Evolutionary conservation across 192 early-diverging fungal genomes (phyloP), one percentile per base, ranked within the genome.

Genomic region (Phycomyces blakesleeanus): DNA sequence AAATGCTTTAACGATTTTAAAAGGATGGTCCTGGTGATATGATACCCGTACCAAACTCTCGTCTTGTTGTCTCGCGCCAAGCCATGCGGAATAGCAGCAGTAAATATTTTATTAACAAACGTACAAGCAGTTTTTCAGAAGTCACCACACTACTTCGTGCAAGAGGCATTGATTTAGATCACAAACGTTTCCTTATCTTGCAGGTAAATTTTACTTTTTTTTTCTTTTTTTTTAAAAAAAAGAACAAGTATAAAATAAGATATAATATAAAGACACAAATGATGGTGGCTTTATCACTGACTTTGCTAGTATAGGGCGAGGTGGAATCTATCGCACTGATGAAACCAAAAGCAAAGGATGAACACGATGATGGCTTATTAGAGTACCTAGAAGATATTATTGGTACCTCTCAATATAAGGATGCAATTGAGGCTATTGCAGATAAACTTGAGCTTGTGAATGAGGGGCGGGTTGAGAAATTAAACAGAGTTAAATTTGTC

Each of bases 351-450:
- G 96, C 89, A 15, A 85, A 85, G 61, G 92, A 73, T 37, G 96
- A 94, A 25, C 79, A 91, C 69, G 97, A 99, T 56, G 97, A 98
- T 59, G 97, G 96, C 1, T 74, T 99, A 42, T 82, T 99, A 6
- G 97, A 99, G 72, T 99, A 96, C 72, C 78, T 99, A 27, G 97
- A 99, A 73, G 97, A 99, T 72, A 98, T 99, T 51, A 97, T 99
- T 34, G 97, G 97, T 15, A 98, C 96, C 0, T 85, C 89, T 0
- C 74, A 75, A 53, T 97, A 94, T 70, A 96, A 97, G 76, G 79
- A 78, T 18, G 81, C 83, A 29, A 97, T 99, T 65, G 90, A 93
- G 61, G 79, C 87, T 20, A 81, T 88, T 5, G 83, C 69, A 20
- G 65, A 72, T 34, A 71, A 79, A 52, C 71, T 98, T 0, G 97